Evolutionary conservation across 768 basidiomycete species (phyloP), one percentile per base, ranked within the genome.

Genomic region (Leccinum variicolor): DNA sequence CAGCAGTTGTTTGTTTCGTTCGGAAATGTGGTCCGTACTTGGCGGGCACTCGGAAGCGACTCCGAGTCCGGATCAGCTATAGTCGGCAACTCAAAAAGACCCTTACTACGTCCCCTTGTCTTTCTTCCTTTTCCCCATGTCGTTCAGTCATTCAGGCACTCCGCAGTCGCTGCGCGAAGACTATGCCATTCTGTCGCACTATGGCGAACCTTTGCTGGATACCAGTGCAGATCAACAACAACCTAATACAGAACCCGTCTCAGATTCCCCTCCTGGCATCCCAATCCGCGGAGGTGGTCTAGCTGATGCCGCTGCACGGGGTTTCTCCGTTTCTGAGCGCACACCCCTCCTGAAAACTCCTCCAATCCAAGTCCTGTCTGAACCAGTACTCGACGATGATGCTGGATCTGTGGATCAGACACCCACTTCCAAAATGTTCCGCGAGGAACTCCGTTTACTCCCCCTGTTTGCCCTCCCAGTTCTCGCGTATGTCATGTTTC

Each of bases 401-500:
- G 31, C 31, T 31, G 31, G 28, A 33, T 49, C 50, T 17, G 67
- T 71, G 25, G 64, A 72, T 15, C 58, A 64, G 8, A 31, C 48
- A 3, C 55, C 61, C 25, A 58, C 65, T 31, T 46, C 73, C 3
- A 74, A 70, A 29, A 66, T 78, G 65, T 78, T 83, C 57, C 77
- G 77, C 66, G 83, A 90, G 55, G 90, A 93, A 63, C 65, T 84
- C 0, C 64, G 70, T 3, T 82, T 86, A 41, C 76, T 92, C 17
- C 55, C 77, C 3, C 77, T 77, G 67, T 93, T 89, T 68, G 81
- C 89, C 3, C 66, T 89, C 17, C 90, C 90, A 5, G 83, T 92
- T 33, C 85, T 87, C 58, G 82, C 81, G 91, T 91, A 60, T 56
- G 83, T 76, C 26, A 17, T 54, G 6, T 52, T 9, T 9, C 36